Conservation (phyloP, 2,329 filamentous ascomycete species). For the Fusarium domesticum region DNA sequence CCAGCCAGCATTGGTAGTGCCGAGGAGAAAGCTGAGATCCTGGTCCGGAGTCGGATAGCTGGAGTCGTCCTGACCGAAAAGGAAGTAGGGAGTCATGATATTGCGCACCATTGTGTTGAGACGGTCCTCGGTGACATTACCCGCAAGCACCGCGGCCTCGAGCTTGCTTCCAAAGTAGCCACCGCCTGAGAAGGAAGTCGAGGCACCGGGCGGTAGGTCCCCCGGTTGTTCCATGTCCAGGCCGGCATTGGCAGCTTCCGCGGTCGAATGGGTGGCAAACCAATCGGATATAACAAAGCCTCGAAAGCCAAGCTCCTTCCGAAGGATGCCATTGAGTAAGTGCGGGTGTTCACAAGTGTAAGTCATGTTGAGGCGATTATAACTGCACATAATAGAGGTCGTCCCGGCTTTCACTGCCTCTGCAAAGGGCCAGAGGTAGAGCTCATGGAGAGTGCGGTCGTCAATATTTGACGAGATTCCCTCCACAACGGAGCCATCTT, state of each 20-base stretch:
- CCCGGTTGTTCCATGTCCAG: conserved; percentile 35
- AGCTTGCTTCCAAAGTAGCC: conserved; percentile 47
- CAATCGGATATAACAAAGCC: not conserved
- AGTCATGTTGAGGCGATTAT: not conserved
- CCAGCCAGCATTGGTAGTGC: conserved; percentile 48
- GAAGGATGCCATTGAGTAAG: not conserved
- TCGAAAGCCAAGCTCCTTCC: not conserved
- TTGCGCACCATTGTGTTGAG: conserved; percentile 49
- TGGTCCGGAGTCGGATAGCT: conserved; percentile 37
- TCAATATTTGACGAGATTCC: conserved; percentile 48
- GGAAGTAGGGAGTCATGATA: conserved; percentile 54
- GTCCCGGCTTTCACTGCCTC: not conserved
- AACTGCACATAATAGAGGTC: not conserved
- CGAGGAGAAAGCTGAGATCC: conserved; percentile 45
- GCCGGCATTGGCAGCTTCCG: not conserved
- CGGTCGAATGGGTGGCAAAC: not conserved
- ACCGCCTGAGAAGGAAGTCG: conserved; percentile 27
- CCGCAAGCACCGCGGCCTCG: conserved; percentile 46
- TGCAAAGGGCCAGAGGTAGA: conserved; percentile 36
- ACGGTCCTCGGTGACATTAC: conserved; percentile 40
- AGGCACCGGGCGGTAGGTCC: conserved; percentile 47
- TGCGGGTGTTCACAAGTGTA: not conserved
- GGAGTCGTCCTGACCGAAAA: conserved; percentile 46
- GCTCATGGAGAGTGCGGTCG: conserved; percentile 58
- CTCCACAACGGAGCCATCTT: conserved; percentile 28